Evolutionary conservation across 2,329 filamentous ascomycete genomes (phyloP), one percentile per base, ranked within the genome.

Genomic region (Fusarium solani-melongenae): DNA sequence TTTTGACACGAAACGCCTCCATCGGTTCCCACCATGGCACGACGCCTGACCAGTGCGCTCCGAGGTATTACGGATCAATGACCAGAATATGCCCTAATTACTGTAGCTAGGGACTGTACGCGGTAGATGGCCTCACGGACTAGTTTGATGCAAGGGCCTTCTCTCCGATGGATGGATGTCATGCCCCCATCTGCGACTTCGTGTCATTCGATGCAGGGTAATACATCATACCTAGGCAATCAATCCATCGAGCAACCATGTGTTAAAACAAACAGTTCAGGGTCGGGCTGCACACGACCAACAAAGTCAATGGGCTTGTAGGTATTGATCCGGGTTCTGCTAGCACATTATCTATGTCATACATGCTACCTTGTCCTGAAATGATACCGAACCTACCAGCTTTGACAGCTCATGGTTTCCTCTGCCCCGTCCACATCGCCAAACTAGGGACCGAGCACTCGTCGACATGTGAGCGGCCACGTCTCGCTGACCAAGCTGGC

Each of bases 191-290:
- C 34, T 36, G 46, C 31, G 8, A 5, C 38, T 24, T n/a, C 41
- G 29, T 49, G 59, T 38, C 41, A 51, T 53, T 38, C 27, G n/a
- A 62, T 53, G 44, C 33, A 62, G 59, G 59, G 59, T 62, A 53
- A 53, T 51, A n/a, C 59, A 62, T 53, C 22, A 51, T 62, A 31
- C 22, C 44, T 27, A 27, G 36, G 59, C 59, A 46, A 36, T 62
- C 59, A 46, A 36, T 62, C 29, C 31, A 62, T 22, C n/a, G 17
- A 39, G 22, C 20, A 46, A 46, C 20, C 46, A 27, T 49, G 44
- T 49, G 44, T 49, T 27, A 51, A 51, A 29, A n/a, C 9, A 51
- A 36, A 24, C 33, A 8, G 12, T 31, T 27, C 39, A 27, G 20
- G 29, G 44, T 31, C 38, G 12, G 24, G 17, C 39, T 31, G 22